These are phyloP conservation scores for Wallacemonas rigidus DNA, from an alignment of 208 protist genomes.

Conservation along the genomic window DNA sequence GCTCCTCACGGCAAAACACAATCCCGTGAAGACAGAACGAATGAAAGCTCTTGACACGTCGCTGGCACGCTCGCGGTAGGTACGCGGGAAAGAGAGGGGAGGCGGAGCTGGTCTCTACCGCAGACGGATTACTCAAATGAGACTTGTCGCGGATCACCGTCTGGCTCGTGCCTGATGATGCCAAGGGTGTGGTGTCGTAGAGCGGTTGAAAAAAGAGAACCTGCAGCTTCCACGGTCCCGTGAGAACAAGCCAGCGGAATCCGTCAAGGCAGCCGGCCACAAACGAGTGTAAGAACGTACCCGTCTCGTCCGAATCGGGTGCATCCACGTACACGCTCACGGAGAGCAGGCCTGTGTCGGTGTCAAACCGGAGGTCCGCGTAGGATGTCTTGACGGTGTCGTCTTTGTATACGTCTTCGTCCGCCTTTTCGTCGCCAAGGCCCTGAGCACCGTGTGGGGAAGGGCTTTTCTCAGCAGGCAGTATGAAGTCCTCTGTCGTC, in stretches of 20 bases:
- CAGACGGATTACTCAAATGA: too few relatives aligned
- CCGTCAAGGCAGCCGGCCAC: conserved; percentile 50
- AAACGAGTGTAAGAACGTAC: conserved; percentile 29
- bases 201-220: conserved; percentile 40
- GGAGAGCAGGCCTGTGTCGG: conserved; percentile 28
- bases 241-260: conserved; percentile 45
- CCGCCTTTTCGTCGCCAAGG: not conserved
- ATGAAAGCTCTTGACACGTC: conserved; percentile 5
- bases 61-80: not conserved
- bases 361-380: conserved; percentile 36
- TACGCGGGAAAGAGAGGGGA: too few relatives aligned
- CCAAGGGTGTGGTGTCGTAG: not conserved
- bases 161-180: not conserved
- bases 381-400: conserved; percentile 25
- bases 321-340: conserved; percentile 45
- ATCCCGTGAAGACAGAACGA: conserved; percentile 13
- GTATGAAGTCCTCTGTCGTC: too few relatives aligned
- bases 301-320: conserved; percentile 28
- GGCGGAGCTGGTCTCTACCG: too few relatives aligned
- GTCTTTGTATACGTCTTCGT: not conserved
- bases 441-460: not conserved
- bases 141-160: too few relatives aligned
- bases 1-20: not conserved
- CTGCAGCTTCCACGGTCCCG: conserved; percentile 35
- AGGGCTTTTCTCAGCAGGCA: too few relatives aligned